Evolutionary conservation across 768 basidiomycete species (phyloP), one percentile per base, ranked within the genome.

Genomic region (Psilocybe azurescens): DNA sequence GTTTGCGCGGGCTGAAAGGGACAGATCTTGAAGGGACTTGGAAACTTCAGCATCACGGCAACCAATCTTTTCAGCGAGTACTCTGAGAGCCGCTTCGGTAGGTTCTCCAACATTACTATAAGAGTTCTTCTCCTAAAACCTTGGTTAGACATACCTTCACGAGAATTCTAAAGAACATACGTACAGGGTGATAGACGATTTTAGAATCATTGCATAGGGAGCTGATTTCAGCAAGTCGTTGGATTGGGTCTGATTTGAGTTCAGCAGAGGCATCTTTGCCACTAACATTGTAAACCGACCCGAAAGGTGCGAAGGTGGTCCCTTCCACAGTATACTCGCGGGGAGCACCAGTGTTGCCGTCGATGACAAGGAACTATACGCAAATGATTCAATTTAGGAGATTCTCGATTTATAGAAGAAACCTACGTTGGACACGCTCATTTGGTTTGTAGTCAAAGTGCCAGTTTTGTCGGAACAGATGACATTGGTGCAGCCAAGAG

Each of bases 381-480:
- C 41, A 44, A 13, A 39, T 32, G 29, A 61, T 41, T 50, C 55
- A 58, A 18, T n/a, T 55, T 5, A 24, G 13, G 41, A 41, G 47
- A 33, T 5, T 11, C 29, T 24, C 36, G 30, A 52, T 30, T 13
- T 8, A 20, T 29, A 56, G 39, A 28, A 36, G 41, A 11, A 39
- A 76, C 81, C 58, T 74, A 93, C 90, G 76, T 81, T 86, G 33
- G 93, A 90, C 24, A 98, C 93, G 69, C 94, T 93, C 97, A 99
- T 99, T 73, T 99, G 97, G 76, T 94, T 97, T 13, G 95, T 97
- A 9, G 95, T 97, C 70, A 97, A 72, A 36, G 95, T 96, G 53
- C 96, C 96, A 28, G 97, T 99, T 83, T 99, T 99, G 79, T 99
- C 97, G 3, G 95, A 96, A 75, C 97, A 99, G 67, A 99, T 99